Conservation (phyloP, 2,329 filamentous ascomycete species). For the Geosmithia flava region DNA sequence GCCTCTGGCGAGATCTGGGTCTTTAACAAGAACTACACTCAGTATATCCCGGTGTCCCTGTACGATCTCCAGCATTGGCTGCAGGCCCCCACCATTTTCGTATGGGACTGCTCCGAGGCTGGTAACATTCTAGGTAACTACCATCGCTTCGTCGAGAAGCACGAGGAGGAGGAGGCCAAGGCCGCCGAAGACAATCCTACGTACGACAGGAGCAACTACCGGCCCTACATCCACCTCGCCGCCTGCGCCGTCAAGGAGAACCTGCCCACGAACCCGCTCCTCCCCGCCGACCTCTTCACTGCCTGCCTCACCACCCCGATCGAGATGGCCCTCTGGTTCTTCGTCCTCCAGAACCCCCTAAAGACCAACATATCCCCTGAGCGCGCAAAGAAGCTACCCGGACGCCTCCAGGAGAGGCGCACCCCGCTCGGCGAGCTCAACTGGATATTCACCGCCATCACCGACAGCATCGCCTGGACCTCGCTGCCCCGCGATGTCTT, state of each 20-base stretch:
- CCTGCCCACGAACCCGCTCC: conserved; percentile 81
- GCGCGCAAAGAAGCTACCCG: conserved; percentile 78
- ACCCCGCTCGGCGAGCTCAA: conserved; percentile 94
- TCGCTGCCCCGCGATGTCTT: conserved; percentile 82
- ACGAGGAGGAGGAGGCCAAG: conserved; percentile 79
- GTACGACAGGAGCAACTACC: conserved; percentile 63
- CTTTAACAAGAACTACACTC: conserved; percentile 97
- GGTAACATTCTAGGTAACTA: conserved; percentile 95
- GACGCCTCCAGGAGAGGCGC: conserved; percentile 80
- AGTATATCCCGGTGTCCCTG: conserved; percentile 93
- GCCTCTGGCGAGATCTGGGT: conserved; percentile 97
- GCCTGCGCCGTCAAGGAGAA: conserved; percentile 87
- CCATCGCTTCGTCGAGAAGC: conserved; percentile 86
- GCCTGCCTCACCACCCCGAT: conserved; percentile 94
- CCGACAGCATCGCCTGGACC: conserved; percentile 97
- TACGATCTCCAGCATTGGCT: conserved; percentile 96
- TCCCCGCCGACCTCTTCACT: conserved; percentile 92
- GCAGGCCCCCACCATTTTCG: conserved; percentile 87
- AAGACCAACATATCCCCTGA: conserved; percentile 61
- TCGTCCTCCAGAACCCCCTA: conserved; percentile 81
- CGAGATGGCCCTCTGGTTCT: conserved; percentile 93
- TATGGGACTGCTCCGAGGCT: conserved; percentile 95
- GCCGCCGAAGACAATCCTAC: conserved; percentile 64
- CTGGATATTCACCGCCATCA: conserved; percentile 99
- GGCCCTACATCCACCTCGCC: conserved; percentile 74